phyloP scores from a whole-genome alignment of 2,329 filamentous ascomycete species.

The Botrytis medusae region DNA sequence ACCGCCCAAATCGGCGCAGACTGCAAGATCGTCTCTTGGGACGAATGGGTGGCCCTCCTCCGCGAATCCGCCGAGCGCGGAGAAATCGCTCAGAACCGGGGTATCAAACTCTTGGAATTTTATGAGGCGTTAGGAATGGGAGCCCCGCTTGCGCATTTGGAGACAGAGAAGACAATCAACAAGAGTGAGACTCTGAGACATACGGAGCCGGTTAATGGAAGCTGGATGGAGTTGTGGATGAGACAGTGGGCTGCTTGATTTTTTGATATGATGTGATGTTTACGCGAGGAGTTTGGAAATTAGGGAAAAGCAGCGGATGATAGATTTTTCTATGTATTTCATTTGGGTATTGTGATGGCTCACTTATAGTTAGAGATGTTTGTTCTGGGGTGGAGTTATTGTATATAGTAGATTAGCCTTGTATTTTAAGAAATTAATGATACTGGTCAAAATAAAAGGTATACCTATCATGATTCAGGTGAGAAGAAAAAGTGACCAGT shows the following conservation, averaged over 20 bases:
- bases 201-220: conserved; percentile 35
- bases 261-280: not conserved
- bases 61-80: conserved; percentile 42
- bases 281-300: not conserved
- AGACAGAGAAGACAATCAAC: conserved; percentile 25
- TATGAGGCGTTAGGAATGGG: conserved; percentile 26
- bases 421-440: not conserved
- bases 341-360: not conserved
- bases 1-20: conserved; percentile 22
- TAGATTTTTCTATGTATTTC: not conserved
- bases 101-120: conserved; percentile 49
- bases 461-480: not conserved
- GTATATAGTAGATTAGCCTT: not conserved
- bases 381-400: not conserved
- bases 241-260: conserved; percentile 38
- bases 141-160: conserved; percentile 22
- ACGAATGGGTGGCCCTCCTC: conserved; percentile 49
- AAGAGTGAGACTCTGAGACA: conserved; percentile 35
- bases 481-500: not conserved
- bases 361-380: not conserved
- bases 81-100: conserved; percentile 50
- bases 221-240: conserved; percentile 43
- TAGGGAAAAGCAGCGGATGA: no score
- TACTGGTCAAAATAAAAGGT: not conserved
- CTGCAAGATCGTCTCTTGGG: conserved; percentile 42